Evolutionary conservation across 768 basidiomycete genomes (phyloP).

Genomic region (Auricularia heimuer): DNA sequence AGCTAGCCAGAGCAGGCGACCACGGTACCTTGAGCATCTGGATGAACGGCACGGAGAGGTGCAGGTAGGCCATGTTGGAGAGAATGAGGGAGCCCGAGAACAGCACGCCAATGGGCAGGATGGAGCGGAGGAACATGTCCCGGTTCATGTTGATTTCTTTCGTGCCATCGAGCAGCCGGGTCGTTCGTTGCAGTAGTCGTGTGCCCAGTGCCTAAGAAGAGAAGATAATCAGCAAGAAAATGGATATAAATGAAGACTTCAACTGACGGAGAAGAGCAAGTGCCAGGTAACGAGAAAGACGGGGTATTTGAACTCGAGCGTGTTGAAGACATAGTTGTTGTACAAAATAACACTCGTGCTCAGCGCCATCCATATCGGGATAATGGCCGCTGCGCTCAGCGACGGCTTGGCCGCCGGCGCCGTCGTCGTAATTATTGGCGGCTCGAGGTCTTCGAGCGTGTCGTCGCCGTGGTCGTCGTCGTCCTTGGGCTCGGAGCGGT

Average conservation of each 20-base stretch:
- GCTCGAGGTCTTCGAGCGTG: neutral
- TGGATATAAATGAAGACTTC: slow-evolving; percentile 24
- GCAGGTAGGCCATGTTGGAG: slow-evolving; percentile 87
- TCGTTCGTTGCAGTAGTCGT: slow-evolving; percentile 73
- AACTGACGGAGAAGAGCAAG: slow-evolving; percentile 45
- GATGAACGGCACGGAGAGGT: slow-evolving; percentile 87
- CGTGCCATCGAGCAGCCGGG: slow-evolving; percentile 60
- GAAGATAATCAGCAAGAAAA: slow-evolving; percentile 9
- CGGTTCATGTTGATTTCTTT: slow-evolving; percentile 73
- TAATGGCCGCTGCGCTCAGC: slow-evolving; percentile 58
- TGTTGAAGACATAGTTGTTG: slow-evolving; percentile 86
- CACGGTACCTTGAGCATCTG: slow-evolving; percentile 75
- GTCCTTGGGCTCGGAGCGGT: neutral
- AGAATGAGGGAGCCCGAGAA: slow-evolving; percentile 89
- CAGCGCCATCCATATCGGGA: slow-evolving; percentile 89
- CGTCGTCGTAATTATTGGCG: neutral
- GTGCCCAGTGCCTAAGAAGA: slow-evolving; percentile 62
- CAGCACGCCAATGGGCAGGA: slow-evolving; percentile 86
- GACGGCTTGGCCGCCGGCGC: slow-evolving; percentile 6
- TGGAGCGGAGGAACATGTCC: slow-evolving; percentile 71
- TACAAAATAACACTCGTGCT: slow-evolving; percentile 89
- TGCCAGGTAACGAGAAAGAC: slow-evolving; percentile 92
- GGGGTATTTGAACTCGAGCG: slow-evolving; percentile 75
- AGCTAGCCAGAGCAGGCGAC: neutral
- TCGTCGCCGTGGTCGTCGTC: slow-evolving; percentile 9